These are phyloP conservation scores for Chamaecyparis obtusa DNA, from an alignment of 75 land plant genomes.

Conservation along the genomic window DNA sequence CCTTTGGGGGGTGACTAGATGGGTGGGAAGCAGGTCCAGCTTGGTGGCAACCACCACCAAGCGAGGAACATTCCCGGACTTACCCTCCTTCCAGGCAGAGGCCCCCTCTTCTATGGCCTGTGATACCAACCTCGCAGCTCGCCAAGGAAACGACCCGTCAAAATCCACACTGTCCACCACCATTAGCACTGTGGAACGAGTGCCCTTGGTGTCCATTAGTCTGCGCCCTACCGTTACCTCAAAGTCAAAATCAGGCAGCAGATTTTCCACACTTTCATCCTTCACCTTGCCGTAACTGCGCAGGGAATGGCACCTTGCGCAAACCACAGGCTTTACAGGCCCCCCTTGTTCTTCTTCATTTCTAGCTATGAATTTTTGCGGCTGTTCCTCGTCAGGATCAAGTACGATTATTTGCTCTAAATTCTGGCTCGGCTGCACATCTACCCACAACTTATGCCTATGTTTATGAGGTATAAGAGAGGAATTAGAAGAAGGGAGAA, in stretches of 20 bases:
- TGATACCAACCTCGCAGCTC: conserved; percentile 56
- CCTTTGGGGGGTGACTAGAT: conserved; percentile 51
- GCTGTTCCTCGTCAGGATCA: neutral
- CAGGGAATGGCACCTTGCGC: conserved; percentile 79
- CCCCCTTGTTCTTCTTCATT: neutral
- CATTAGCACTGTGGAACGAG: conserved; percentile 69
- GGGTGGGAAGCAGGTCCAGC: conserved; percentile 73
- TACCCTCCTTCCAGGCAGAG: conserved; percentile 65
- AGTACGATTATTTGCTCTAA: neutral
- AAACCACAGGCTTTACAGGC: conserved; percentile 55
- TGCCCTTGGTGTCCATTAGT: conserved; percentile 39
- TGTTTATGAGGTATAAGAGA: conserved; percentile 12
- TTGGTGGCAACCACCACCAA: conserved; percentile 80
- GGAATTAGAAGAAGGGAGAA: conserved; percentile 36
- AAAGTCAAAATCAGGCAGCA: conserved; percentile 87
- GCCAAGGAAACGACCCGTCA: conserved; percentile 86
- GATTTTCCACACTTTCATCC: conserved; percentile 57
- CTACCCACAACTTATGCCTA: neutral
- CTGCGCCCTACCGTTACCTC: conserved; percentile 62
- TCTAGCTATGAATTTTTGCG: neutral
- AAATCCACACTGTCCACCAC: conserved; percentile 81
- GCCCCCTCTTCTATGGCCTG: conserved; percentile 49
- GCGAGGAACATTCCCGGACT: conserved; percentile 83
- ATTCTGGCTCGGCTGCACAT: neutral
- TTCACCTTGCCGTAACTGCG: conserved; percentile 78